Percentiles rank a stretch among this genome's conserved stretches.
phyloP scores from a whole-genome alignment of 1,284 basidiomycete genomes.

The Heterobasidion annosum region DNA sequence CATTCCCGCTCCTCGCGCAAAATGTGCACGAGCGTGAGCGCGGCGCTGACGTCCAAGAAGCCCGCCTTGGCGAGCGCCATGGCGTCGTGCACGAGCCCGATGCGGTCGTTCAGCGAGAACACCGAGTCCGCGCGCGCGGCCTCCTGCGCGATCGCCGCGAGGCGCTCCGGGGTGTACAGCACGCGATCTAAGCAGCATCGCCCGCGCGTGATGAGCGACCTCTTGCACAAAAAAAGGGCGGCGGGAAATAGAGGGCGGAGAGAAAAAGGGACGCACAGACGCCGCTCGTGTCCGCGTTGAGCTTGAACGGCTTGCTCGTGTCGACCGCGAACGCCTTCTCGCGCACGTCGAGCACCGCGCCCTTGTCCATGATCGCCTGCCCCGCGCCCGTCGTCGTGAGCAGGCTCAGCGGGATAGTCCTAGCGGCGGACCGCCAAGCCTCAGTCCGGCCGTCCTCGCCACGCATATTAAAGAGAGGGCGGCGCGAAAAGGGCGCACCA shows the following conservation, averaged over 20 bases:
- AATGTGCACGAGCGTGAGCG: conserved; percentile 63
- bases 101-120: conserved; percentile 80
- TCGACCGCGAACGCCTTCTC: conserved; percentile 65
- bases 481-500: conserved; percentile 45
- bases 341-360: conserved; percentile 61
- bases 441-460: background rate
- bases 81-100: conserved; percentile 80
- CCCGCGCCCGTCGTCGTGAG: conserved; percentile 56
- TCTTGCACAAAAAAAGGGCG: background rate
- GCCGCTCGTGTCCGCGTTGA: conserved; percentile 86
- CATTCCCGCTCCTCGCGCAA: conserved; percentile 72
- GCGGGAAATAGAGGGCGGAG: background rate
- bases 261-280: conserved; percentile 55
- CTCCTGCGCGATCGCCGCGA: conserved; percentile 74
- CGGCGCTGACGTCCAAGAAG: conserved; percentile 67
- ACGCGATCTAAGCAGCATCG: conserved; percentile 54
- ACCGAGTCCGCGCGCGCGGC: conserved; percentile 56
- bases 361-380: conserved; percentile 52
- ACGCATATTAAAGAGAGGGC: background rate
- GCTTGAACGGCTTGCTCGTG: conserved; percentile 68
- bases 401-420: conserved; percentile 78
- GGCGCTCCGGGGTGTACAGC: conserved; percentile 76
- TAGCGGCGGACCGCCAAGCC: conserved; percentile 15
- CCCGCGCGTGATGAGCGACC: background rate
- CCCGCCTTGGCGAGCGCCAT: conserved; percentile 79